phyloP scores from a whole-genome alignment of 768 basidiomycete species.

The Hirschioporus abietinus region DNA sequence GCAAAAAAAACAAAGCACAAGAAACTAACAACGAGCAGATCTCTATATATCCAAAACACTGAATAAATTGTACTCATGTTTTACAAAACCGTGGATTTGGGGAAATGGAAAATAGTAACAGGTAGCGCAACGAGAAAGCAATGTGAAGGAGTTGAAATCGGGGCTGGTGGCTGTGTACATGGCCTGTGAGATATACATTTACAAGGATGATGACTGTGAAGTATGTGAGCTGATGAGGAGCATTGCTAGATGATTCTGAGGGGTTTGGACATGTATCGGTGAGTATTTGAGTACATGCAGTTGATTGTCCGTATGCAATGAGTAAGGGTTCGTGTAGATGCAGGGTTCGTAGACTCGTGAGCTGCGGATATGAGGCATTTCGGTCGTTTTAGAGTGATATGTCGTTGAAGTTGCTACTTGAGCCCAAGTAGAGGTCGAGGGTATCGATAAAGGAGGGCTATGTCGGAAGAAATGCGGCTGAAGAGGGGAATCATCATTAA shows the following conservation, averaged over 20 bases:
- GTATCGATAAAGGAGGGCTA: constrained; percentile 23
- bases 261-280: background rate
- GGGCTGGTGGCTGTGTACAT: background rate
- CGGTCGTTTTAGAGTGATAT: background rate
- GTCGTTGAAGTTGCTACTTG: background rate
- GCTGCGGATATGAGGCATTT: background rate
- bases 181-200: background rate
- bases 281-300: background rate
- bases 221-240: background rate
- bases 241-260: background rate
- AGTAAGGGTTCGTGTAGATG: background rate
- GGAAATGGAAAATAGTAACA: background rate
- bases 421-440: background rate
- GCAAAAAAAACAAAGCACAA: background rate
- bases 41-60: background rate
- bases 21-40: background rate
- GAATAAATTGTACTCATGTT: background rate
- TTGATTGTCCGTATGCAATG: background rate
- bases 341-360: background rate
- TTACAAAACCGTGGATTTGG: background rate
- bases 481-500: constrained; percentile 7
- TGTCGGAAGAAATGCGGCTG: constrained; percentile 61
- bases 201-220: background rate
- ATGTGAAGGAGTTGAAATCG: background rate
- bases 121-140: background rate